phyloP scores from a whole-genome alignment of 768 basidiomycete species.

The Boletus reticulatus region DNA sequence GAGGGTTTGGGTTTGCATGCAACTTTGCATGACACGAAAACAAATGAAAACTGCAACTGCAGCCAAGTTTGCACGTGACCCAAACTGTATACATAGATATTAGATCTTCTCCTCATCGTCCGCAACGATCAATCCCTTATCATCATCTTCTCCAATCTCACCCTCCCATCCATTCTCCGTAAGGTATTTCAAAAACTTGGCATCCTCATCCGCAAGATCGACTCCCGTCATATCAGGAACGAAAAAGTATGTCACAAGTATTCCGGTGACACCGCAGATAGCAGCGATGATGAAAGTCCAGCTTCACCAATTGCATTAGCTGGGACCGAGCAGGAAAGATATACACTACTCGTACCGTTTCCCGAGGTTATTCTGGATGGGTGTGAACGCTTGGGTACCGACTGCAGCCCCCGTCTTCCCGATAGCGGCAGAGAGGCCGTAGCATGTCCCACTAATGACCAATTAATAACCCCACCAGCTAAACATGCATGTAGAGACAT shows the following conservation, averaged over 20 bases:
- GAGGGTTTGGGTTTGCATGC: background rate
- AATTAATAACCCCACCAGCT: background rate
- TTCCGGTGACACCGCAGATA: conserved; percentile 62
- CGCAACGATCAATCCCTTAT: conserved; percentile 26
- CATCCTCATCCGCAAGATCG: conserved; percentile 66
- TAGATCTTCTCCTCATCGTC: conserved; percentile 9
- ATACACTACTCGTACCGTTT: conserved; percentile 42
- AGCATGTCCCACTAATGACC: conserved; percentile 56
- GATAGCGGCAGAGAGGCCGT: conserved; percentile 64
- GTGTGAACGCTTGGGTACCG: conserved; percentile 69
- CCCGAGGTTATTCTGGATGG: conserved; percentile 65
- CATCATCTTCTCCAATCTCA: conserved; percentile 55
- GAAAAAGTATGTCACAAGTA: conserved; percentile 65
- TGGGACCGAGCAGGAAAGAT: background rate
- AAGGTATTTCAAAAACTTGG: conserved; percentile 58
- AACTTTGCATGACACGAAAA: background rate
- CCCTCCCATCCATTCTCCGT: conserved; percentile 65
- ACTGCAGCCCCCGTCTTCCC: conserved; percentile 74
- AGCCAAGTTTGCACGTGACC: conserved; percentile 16
- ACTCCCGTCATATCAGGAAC: conserved; percentile 66
- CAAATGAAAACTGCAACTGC: background rate
- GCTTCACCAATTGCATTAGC: conserved; percentile 27
- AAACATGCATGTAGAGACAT: background rate
- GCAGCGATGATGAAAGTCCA: conserved; percentile 71
- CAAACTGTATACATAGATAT: background rate